Evolutionary conservation across 495 filamentous ascomycete species (phyloP), one percentile per base, ranked within the genome.

Genomic region (Hypoxylon trugodes): DNA sequence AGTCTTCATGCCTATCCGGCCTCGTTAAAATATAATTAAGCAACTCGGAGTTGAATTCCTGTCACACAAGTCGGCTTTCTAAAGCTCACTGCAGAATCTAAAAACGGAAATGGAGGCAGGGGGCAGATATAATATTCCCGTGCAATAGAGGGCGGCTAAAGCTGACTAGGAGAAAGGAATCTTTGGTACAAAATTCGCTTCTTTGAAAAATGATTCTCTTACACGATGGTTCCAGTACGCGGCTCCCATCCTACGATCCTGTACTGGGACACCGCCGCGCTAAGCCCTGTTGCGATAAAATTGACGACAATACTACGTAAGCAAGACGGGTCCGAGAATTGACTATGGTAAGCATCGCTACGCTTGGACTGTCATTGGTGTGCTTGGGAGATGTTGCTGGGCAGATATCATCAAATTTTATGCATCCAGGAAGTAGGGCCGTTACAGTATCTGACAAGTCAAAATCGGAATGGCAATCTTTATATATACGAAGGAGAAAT

Each of bases 221-320:
- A 21, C 32, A 38, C 15, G 12, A 25, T 9, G 9, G 5, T 47
- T 40, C 33, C 25, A 51, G 61, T 24, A 57, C 43, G 42, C 43
- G 38, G 50, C 45, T 59, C 51, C 30, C 35, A 37, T 56, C 41
- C 26, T 36, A 57, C 32, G 28, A n/a, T n/a, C 18, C 30, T 48
- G 28, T 5, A 30, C 47, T 48, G 43, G 53, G 28, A 32, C 46
- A 26, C 32, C 59, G 55, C 58, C 36, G 59, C 77, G 66, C 79
- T 80, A 81, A 77, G 76, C 77, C 77, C 64, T 75, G 73, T 71
- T 73, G 47, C 66, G 77, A 71, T 58, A 79, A 68, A 67, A 76
- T 81, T 77, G 68, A 76, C 78, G 78, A 81, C 54, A 64, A n/a
- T 37, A 46, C 52, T 51, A 60, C 49, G 40, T 49, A 37, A 52